These are phyloP conservation scores for Syzygium aromaticum DNA, from an alignment of 345 rosid genomes.

Conservation along the genomic window DNA sequence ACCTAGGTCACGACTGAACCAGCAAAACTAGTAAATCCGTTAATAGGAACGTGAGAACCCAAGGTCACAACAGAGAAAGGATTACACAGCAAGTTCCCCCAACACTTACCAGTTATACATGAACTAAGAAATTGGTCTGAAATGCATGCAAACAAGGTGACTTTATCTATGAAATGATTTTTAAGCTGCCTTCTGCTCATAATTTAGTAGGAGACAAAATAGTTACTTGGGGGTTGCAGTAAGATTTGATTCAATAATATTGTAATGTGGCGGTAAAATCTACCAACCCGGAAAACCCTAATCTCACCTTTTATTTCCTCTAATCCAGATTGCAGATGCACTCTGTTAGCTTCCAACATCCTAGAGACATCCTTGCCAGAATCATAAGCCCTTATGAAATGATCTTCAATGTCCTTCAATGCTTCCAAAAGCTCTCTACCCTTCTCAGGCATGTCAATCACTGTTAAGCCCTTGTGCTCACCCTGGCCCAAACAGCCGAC, in stretches of 20 bases:
- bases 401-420: constrained; percentile 54
- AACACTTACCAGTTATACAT: background rate
- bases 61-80: background rate
- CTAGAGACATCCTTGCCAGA: constrained; percentile 64
- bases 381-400: constrained; percentile 65
- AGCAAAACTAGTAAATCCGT: background rate
- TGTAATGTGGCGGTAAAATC: background rate
- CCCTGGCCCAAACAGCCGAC: constrained; percentile 14
- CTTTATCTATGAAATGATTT: background rate
- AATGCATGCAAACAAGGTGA: background rate
- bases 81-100: background rate
- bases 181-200: background rate
- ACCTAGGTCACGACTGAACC: background rate
- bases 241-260: background rate
- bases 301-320: constrained; percentile 54
- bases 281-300: background rate
- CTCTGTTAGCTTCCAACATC: constrained; percentile 59
- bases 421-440: constrained; percentile 74
- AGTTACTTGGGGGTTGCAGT: background rate
- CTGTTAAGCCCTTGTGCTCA: constrained; percentile 36
- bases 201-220: background rate
- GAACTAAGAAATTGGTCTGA: background rate
- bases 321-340: constrained; percentile 41
- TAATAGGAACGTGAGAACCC: background rate
- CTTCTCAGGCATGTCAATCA: constrained; percentile 32